Evolutionary conservation across 208 protist species (phyloP).

Genomic region (Kentomonas sorsogonicus): DNA sequence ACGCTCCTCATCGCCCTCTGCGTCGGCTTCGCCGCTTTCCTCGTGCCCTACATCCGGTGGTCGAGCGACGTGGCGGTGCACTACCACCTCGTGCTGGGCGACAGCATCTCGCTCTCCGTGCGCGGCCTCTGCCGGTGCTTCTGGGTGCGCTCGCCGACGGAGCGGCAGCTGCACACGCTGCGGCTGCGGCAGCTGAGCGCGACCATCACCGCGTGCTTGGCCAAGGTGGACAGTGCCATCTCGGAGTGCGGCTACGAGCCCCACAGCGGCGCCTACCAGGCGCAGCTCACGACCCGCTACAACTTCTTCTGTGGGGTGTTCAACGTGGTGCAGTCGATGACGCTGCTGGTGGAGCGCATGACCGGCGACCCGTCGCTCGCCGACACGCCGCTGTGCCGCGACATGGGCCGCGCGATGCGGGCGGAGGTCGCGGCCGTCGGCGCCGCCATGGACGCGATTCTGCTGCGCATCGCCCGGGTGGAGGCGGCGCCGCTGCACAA

Average conservation of each 20-base stretch:
- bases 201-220: constrained; percentile 43
- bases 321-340: constrained; percentile 64
- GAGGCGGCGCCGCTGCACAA: too few species aligned
- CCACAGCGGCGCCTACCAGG: constrained; percentile 57
- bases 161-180: constrained; percentile 67
- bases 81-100: constrained; percentile 60
- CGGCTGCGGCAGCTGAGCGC: constrained; percentile 68
- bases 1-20: constrained; percentile 67
- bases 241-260: constrained; percentile 81
- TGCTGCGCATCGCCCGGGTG: constrained; percentile 66
- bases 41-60: constrained; percentile 83
- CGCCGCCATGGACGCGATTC: constrained; percentile 70
- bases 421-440: constrained; percentile 48
- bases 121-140: constrained; percentile 71
- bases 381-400: constrained; percentile 63
- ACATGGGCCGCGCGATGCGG: constrained; percentile 50
- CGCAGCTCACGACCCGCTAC: constrained; percentile 50
- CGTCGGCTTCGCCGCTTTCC: constrained; percentile 66
- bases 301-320: constrained; percentile 49
- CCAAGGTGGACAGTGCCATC: constrained; percentile 33
- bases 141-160: constrained; percentile 56
- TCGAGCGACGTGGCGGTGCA: constrained; percentile 69
- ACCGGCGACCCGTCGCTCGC: constrained; percentile 45
- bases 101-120: constrained; percentile 74
- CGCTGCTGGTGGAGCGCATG: constrained; percentile 71